Evolutionary conservation across 208 protist genomes (phyloP).

Genomic region (Crithidia sp.): DNA sequence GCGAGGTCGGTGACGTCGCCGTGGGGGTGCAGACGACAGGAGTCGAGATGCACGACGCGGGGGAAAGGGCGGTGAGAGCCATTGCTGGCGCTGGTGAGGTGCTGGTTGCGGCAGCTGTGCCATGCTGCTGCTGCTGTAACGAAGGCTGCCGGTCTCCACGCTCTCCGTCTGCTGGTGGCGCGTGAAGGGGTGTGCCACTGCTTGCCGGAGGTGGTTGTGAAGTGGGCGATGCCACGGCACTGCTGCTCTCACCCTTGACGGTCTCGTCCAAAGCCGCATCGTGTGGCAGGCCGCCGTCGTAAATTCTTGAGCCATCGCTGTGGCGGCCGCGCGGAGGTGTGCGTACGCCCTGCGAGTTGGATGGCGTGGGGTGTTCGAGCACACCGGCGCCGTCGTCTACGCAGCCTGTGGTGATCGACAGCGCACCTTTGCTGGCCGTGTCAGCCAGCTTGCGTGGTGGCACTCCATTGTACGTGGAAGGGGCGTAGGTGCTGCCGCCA

Average conservation of each 20-base stretch:
- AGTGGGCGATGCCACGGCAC: no score
- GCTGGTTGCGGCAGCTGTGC: no score
- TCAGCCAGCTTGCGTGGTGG: neutral
- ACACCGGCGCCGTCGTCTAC: neutral
- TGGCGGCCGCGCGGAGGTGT: neutral
- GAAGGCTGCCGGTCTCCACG: no score
- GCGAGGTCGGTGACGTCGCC: neutral
- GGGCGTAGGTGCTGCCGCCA: neutral
- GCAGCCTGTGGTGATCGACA: neutral
- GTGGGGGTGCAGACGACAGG: neutral
- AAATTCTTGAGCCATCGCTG: neutral
- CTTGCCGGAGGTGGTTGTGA: no score
- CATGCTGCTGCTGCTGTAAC: no score
- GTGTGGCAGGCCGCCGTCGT: neutral
- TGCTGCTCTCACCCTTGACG: no score
- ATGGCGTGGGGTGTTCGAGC: neutral
- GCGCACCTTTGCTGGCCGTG: neutral
- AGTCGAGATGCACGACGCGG: neutral
- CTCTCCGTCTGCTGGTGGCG: no score
- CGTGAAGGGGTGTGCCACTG: no score
- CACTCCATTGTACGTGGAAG: neutral
- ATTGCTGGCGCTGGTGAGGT: neutral
- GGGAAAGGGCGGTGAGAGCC: neutral
- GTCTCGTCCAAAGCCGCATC: neutral
- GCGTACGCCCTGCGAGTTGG: neutral